Evolutionary conservation across 2,329 filamentous ascomycete species (phyloP).

Genomic region (Colletotrichum caudatum): DNA sequence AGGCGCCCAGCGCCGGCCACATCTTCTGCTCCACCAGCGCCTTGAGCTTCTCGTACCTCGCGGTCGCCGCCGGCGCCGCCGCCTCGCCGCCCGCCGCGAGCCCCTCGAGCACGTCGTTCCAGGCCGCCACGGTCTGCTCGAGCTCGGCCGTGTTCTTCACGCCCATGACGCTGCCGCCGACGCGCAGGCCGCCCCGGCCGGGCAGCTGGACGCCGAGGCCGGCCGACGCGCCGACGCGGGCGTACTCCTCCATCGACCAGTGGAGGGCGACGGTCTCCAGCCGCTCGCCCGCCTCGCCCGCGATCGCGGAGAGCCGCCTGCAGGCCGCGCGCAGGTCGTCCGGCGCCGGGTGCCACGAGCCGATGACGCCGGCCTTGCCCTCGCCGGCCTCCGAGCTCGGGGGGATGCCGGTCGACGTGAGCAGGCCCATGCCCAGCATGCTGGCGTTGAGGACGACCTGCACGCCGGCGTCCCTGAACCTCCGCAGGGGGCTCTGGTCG

Average conservation of each 20-base stretch:
- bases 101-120: conserved; percentile 65
- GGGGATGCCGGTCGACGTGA: conserved; percentile 78
- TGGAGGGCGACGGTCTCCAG: conserved; percentile 87
- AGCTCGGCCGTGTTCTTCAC: conserved; percentile 73
- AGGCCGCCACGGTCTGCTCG: conserved; percentile 70
- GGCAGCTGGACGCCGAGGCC: conserved; percentile 50
- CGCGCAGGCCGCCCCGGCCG: conserved; percentile 44
- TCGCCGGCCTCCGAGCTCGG: conserved; percentile 22
- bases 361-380: conserved; percentile 77
- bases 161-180: conserved; percentile 74
- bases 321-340: conserved; percentile 75
- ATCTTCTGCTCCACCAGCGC: conserved; percentile 57
- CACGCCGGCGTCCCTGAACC: conserved; percentile 78
- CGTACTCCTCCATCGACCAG: conserved; percentile 78
- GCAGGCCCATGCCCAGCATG: conserved; percentile 89
- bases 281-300: conserved; percentile 73
- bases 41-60: conserved; percentile 50
- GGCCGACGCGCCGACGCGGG: conserved; percentile 59
- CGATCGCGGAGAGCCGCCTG: conserved; percentile 71
- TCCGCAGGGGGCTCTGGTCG: conserved; percentile 79
- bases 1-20: conserved; percentile 69
- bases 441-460: conserved; percentile 89
- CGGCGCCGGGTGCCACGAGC: conserved; percentile 88
- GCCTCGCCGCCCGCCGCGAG: conserved; percentile 51
- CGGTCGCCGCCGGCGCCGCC: conserved; percentile 40